phyloP scores from a whole-genome alignment of 768 basidiomycete genomes.

The Trametes gibbosa region DNA sequence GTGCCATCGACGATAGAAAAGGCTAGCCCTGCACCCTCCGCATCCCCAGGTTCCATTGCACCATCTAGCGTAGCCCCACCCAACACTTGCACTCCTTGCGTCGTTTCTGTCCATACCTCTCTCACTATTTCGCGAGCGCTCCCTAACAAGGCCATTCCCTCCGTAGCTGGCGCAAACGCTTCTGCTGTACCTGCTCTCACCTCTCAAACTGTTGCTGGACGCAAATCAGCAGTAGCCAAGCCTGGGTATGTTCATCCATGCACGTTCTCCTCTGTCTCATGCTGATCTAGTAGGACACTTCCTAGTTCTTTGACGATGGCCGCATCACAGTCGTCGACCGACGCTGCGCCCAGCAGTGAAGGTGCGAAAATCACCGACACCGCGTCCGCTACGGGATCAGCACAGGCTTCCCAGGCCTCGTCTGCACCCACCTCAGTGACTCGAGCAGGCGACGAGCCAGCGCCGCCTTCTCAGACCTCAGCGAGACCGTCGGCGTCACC shows the following conservation, averaged over 20 bases:
- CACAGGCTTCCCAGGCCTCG: background rate
- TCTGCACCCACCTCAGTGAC: constrained; percentile 9
- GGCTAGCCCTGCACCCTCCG: background rate
- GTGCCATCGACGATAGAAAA: background rate
- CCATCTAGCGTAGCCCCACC: background rate
- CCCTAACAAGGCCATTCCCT: background rate
- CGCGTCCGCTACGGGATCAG: background rate
- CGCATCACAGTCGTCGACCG: background rate
- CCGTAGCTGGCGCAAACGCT: background rate
- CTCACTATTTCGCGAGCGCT: background rate
- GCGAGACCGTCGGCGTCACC: background rate
- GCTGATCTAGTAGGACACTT: too few species aligned
- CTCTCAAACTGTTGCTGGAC: background rate
- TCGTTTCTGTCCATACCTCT: background rate
- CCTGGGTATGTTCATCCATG: background rate
- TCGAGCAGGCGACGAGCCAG: background rate
- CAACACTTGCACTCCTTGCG: background rate
- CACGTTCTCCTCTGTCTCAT: too few species aligned
- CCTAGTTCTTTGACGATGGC: background rate
- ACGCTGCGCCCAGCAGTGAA: background rate
- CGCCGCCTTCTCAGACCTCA: constrained; percentile 4
- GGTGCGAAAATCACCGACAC: background rate
- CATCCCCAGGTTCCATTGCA: background rate
- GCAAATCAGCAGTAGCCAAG: background rate
- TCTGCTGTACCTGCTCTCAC: background rate